Conservation (phyloP, 179 eudicot species). For the Drosera spatulata region DNA sequence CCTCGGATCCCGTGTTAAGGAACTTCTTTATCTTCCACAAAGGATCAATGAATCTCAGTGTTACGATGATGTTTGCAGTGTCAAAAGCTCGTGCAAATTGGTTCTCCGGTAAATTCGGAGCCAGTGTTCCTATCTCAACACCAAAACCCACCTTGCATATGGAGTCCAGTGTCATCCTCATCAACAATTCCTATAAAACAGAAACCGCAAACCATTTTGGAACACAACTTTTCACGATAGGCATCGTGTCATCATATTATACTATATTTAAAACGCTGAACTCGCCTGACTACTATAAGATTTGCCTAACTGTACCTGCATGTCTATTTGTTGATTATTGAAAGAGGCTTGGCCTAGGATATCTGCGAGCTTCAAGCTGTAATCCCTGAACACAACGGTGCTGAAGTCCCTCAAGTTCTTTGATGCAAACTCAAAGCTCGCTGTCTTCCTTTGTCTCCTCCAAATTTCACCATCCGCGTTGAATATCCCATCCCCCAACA, state of each 20-base stretch:
- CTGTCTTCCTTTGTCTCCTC: slow-evolving; percentile 92
- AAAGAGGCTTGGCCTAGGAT: slow-evolving; percentile 49
- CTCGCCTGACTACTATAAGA: not conserved
- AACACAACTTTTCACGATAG: not conserved
- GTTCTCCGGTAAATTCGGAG: slow-evolving; percentile 59
- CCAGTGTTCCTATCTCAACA: slow-evolving; percentile 83
- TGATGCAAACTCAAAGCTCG: slow-evolving; percentile 98
- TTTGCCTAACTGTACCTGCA: slow-evolving; percentile 44
- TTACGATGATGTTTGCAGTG: slow-evolving; percentile 70
- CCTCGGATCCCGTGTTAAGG: slow-evolving; percentile 71
- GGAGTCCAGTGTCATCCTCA: slow-evolving; percentile 95
- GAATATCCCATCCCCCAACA: slow-evolving; percentile 85
- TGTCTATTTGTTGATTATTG: slow-evolving; percentile 40
- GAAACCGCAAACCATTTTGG: not conserved
- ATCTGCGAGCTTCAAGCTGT: slow-evolving; percentile 63
- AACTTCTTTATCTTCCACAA: slow-evolving; percentile 82
- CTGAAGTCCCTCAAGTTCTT: slow-evolving; percentile 91
- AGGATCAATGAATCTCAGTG: slow-evolving; percentile 83
- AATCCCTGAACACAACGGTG: slow-evolving; percentile 85
- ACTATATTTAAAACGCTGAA: too few species aligned
- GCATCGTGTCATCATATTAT: too few species aligned
- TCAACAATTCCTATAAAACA: slow-evolving; percentile 54
- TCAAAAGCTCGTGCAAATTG: slow-evolving; percentile 80
- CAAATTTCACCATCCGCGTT: slow-evolving; percentile 91
- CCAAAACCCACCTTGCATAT: slow-evolving; percentile 98